Percentiles rank a stretch among this genome's conserved stretches.
Conservation (phyloP, 1,139 yeast genomes). For the Yamadazyma friedrichii region DNA sequence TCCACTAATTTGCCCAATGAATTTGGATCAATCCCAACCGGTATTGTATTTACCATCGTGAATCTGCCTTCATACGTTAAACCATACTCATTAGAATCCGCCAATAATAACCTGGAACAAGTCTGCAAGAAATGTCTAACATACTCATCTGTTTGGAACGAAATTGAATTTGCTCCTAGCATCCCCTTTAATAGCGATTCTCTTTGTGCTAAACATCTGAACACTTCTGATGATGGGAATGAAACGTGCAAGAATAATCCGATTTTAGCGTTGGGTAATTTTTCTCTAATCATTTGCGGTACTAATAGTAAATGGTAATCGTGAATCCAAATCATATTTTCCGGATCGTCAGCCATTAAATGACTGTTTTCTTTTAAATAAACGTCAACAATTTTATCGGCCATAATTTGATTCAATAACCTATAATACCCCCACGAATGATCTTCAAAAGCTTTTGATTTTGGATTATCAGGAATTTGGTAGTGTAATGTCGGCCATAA, state of each 20-base stretch:
- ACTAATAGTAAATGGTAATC: conserved; percentile 89
- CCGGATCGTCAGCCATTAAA: conserved; percentile 39
- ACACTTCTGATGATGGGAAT: conserved; percentile 94
- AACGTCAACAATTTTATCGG: conserved; percentile 65
- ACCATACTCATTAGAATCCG: conserved; percentile 80
- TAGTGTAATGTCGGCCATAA: conserved; percentile 97
- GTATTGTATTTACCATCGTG: conserved; percentile 64
- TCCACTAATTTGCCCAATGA: conserved; percentile 49
- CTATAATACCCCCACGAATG: conserved; percentile 90
- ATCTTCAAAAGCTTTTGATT: conserved; percentile 91
- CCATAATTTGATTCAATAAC: conserved; percentile 72
- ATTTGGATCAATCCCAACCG: conserved; percentile 86
- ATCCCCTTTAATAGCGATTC: conserved; percentile 75
- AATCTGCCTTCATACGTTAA: conserved; percentile 65
- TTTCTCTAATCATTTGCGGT: conserved; percentile 77
- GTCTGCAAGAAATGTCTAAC: conserved; percentile 93
- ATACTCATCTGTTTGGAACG: conserved; percentile 90
- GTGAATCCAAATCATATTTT: conserved; percentile 77
- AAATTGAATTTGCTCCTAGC: conserved; percentile 83
- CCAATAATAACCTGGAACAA: conserved; percentile 76
- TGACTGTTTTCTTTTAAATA: conserved; percentile 56
- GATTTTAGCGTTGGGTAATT: conserved; percentile 79
- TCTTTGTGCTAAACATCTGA: conserved; percentile 90
- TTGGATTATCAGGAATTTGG: conserved; percentile 94
- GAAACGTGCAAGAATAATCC: conserved; percentile 93